Conservation (phyloP, 1,139 yeast genomes). For the Entelexis sorbosivorans region DNA sequence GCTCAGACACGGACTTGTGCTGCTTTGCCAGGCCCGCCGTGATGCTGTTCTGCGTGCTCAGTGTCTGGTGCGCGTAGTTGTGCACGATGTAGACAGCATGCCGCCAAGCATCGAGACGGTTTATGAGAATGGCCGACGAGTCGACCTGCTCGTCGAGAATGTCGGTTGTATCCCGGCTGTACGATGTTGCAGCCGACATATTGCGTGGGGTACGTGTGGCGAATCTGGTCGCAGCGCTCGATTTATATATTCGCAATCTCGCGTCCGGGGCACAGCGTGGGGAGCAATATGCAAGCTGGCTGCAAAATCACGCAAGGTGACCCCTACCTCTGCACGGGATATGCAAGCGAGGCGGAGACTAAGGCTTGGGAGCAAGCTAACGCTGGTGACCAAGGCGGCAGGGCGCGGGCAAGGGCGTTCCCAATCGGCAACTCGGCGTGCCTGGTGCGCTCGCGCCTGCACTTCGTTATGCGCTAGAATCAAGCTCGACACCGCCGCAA, state of each 20-base stretch:
- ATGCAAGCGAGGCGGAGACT: background rate
- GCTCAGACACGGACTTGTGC: constrained; percentile 28
- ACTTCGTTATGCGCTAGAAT: background rate
- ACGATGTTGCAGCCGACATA: constrained; percentile 5
- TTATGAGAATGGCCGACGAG: constrained; percentile 30
- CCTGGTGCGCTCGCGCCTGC: no score
- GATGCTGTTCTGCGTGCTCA: constrained; percentile 26
- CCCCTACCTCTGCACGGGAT: background rate
- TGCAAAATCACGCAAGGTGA: constrained; percentile 2
- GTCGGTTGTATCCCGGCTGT: constrained; percentile 12
- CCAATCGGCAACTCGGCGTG: background rate
- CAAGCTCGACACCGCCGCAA: no score
- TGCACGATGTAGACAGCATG: constrained; percentile 28
- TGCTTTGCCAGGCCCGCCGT: constrained; percentile 30
- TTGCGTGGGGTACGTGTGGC: background rate
- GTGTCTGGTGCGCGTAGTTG: constrained; percentile 28
- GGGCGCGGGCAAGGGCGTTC: background rate
- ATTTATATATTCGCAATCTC: constrained; percentile 1
- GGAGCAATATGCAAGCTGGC: constrained; percentile 5
- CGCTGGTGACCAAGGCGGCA: background rate
- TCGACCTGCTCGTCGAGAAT: constrained; percentile 27
- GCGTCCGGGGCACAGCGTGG: constrained; percentile 3
- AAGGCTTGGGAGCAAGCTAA: background rate
- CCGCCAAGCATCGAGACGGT: constrained; percentile 33
- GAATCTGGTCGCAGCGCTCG: background rate